Conservation (phyloP, 768 basidiomycete species). For the Leccinum variicolor region DNA sequence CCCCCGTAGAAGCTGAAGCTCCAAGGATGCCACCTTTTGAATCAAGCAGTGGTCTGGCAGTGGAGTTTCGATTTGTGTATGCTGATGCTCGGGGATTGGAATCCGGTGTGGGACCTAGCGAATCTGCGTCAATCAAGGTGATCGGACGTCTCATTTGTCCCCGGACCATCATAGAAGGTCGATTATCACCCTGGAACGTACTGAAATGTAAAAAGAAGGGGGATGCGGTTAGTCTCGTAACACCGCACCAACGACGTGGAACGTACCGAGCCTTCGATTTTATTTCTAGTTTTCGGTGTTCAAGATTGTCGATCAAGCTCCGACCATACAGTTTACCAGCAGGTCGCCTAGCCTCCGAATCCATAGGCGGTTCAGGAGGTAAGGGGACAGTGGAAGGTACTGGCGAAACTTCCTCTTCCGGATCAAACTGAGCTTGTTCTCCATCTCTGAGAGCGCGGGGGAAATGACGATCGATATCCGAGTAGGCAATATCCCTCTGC, state of each 20-base stretch:
- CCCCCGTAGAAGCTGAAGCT: conserved; percentile 30
- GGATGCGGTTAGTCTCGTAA: conserved; percentile 2
- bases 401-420: conserved; percentile 35
- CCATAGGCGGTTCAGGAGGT: conserved; percentile 31
- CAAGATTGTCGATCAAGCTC: conserved; percentile 88
- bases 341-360: conserved; percentile 41
- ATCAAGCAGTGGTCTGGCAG: conserved; percentile 63
- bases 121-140: conserved; percentile 72
- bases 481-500: conserved; percentile 57
- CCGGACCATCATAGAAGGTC: conserved; percentile 93
- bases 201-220: conserved; percentile 36
- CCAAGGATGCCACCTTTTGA: conserved; percentile 46
- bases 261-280: conserved; percentile 78
- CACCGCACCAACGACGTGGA: not conserved
- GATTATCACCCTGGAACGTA: conserved; percentile 82
- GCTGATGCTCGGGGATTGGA: conserved; percentile 42
- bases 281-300: conserved; percentile 78
- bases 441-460: conserved; percentile 77
- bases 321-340: conserved; percentile 84
- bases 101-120: conserved; percentile 48
- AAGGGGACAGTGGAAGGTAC: conserved; percentile 29
- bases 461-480: conserved; percentile 57
- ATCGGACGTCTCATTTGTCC: conserved; percentile 48
- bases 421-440: conserved; percentile 60
- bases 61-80: conserved; percentile 49